These are phyloP conservation scores for Massospora cicadina DNA, from an alignment of 371 early-diverging fungal species.

Conservation along the genomic window DNA sequence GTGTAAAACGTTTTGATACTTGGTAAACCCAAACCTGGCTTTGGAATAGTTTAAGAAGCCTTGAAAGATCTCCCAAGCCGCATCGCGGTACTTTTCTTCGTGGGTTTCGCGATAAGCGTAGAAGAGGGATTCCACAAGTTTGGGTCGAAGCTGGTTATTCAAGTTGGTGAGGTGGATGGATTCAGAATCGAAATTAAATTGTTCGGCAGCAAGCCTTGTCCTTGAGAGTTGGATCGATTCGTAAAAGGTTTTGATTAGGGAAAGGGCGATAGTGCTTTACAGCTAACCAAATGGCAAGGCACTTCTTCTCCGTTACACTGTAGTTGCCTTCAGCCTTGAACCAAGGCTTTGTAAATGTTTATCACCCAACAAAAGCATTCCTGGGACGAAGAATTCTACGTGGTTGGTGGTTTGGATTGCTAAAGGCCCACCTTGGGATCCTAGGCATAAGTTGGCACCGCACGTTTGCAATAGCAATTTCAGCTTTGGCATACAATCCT, in stretches of 20 bases:
- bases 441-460: constrained; percentile 12
- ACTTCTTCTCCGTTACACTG: too few species aligned
- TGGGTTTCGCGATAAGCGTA: constrained; percentile 52
- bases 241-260: too few species aligned
- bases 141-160: constrained; percentile 16
- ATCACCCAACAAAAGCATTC: too few species aligned
- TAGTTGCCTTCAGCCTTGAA: too few species aligned
- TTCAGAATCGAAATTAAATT: neutral
- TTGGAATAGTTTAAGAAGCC: neutral
- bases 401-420: constrained; percentile 66
- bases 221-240: too few species aligned
- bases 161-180: too few species aligned
- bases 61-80: constrained; percentile 31
- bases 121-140: constrained; percentile 63
- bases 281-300: too few species aligned
- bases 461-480: neutral
- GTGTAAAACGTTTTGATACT: constrained; percentile 1
- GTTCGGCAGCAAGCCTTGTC: constrained; percentile 12
- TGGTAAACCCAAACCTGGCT: neutral
- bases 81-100: constrained; percentile 49
- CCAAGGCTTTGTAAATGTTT: too few species aligned
- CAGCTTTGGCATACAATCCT: neutral
- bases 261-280: too few species aligned
- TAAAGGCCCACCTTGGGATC: constrained; percentile 3
- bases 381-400: constrained; percentile 81